Base-by-base conservation (phyloP, 2,329 filamentous ascomycete genomes). In the Sclerotinia nivalis region DNA sequence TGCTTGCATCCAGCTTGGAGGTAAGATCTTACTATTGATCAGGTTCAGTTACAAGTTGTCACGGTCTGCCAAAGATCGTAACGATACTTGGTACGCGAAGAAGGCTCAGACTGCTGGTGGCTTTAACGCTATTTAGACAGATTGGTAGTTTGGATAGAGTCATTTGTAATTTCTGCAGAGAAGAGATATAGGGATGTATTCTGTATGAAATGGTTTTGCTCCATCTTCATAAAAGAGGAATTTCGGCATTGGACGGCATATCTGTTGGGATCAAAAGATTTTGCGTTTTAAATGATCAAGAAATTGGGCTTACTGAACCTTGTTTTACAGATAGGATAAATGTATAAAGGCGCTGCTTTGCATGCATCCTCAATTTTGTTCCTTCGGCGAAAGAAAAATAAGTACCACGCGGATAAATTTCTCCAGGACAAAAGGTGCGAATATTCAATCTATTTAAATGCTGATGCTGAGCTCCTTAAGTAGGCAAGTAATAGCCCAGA, bases 71-170 rank as follows among this genome's bases (percentile, higher is more conserved):
- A 50, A 5, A 12, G 20, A 18, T 50, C 61, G 8, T 45, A 37
- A 37, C 4, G 10, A 64, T 9, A 52, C 31, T 15, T 64, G 61
- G 61, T 52, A 40, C n/a, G 45, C 61, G 34, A 64, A 64, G 47
- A 64, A 2, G 4, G 28, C 47, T 12, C 52, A 52, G 45, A 52
- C n/a, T 1, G 8, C 4, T 18, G 22, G 15, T 13, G 0, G 1
- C 5, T 52, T 6, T 10, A 37, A 10, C 2, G 13, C 13, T 10
- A 25, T 13, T 2, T 37, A 31, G 20, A 7, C 55, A 40, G 10
- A 20, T 64, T 37, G 6, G 22, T 37, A 12, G 2, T 40, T 13
- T 40, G 12, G n/a, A 1, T 52, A 58, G 12, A 3, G 5, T 40
- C 12, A 4, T 7, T n/a, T 22, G 1, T 58, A 20, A 12, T 18